These are phyloP conservation scores for Prunus armeniaca DNA, from an alignment of 306 rosid genomes.

Conservation along the genomic window DNA sequence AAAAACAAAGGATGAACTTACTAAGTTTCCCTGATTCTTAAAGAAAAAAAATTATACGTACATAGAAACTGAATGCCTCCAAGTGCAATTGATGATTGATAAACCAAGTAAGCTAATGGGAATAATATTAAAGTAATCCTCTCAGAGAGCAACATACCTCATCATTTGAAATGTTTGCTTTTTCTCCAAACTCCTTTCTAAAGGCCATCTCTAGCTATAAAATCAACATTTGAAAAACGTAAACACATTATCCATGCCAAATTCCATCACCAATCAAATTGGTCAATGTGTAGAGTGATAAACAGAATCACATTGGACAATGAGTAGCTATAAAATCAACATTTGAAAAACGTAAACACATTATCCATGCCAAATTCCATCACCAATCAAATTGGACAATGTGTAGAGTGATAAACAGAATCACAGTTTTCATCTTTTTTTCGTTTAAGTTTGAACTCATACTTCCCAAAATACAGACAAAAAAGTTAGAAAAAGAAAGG, in stretches of 20 bases:
- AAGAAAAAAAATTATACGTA: neutral
- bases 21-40: neutral
- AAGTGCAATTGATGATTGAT: no score
- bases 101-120: neutral
- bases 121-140: neutral
- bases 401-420: neutral
- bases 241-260: slow-evolving; percentile 14
- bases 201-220: slow-evolving; percentile 80
- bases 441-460: no score
- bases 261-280: neutral
- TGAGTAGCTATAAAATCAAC: neutral
- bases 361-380: neutral
- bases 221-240: slow-evolving; percentile 24
- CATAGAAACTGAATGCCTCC: neutral
- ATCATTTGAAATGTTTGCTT: slow-evolving; percentile 38
- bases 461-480: neutral
- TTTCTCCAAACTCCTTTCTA: slow-evolving; percentile 67
- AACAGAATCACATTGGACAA: neutral
- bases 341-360: no score
- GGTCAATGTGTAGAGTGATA: neutral
- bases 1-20: no score
- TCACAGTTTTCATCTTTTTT: neutral
- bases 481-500: neutral
- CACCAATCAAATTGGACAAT: neutral
- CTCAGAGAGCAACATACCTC: slow-evolving; percentile 51